These are phyloP conservation scores for Prosopis cineraria DNA, from an alignment of 306 rosid genomes.

Conservation along the genomic window DNA sequence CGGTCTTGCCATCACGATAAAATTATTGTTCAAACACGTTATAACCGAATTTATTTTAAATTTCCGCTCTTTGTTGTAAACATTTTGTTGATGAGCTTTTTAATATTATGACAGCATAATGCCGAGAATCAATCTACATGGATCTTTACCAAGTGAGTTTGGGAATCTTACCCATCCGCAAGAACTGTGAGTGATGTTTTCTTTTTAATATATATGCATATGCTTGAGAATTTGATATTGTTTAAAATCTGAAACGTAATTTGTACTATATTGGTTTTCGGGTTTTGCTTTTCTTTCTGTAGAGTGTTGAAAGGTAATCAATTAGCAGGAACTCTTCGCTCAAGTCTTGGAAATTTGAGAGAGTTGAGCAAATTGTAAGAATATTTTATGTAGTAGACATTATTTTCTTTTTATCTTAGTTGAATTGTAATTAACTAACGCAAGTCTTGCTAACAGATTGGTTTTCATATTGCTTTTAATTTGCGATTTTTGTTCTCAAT, in stretches of 20 bases:
- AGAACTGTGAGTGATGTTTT: slow-evolving; percentile 51
- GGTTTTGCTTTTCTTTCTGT: background rate
- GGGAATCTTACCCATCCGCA: slow-evolving; percentile 59
- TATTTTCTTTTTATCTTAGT: background rate
- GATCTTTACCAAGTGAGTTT: slow-evolving; percentile 66
- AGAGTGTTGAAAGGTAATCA: slow-evolving; percentile 65
- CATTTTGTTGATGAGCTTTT: background rate
- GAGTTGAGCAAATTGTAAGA: slow-evolving; percentile 57
- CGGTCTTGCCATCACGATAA: too few species aligned
- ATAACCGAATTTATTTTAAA: too few species aligned
- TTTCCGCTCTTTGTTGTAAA: background rate
- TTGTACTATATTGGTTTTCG: background rate
- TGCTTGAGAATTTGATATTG: too few species aligned
- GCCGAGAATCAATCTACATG: slow-evolving; percentile 61
- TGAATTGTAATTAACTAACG: background rate
- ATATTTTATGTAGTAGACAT: background rate
- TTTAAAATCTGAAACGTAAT: background rate
- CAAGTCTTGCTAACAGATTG: background rate
- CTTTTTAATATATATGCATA: too few species aligned
- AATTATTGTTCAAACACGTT: too few species aligned
- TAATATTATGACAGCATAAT: slow-evolving; percentile 37
- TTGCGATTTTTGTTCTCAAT: background rate
- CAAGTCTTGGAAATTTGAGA: slow-evolving; percentile 33
- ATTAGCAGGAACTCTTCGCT: slow-evolving; percentile 44
- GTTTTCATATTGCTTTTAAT: background rate